These are phyloP conservation scores for Kalmusia sp. DNA, from an alignment of 2,329 filamentous ascomycete genomes.

Conservation along the genomic window DNA sequence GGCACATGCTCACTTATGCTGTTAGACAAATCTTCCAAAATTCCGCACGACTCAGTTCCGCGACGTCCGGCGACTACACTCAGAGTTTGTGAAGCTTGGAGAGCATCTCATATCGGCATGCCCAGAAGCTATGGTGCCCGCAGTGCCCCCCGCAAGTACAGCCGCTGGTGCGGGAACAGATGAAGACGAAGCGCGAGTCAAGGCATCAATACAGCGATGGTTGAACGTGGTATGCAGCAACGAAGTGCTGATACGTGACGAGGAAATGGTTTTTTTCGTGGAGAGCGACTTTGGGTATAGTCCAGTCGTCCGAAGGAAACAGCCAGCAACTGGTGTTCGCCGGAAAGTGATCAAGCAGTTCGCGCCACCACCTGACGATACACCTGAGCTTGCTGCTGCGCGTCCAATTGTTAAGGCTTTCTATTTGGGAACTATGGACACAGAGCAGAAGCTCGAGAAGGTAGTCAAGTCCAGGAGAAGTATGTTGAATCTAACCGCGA, in stretches of 20 bases:
- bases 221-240: constrained; percentile 92
- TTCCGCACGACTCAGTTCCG: constrained; percentile 98
- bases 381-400: constrained; percentile 88
- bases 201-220: constrained; percentile 91
- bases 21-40: constrained; percentile 94
- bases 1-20: constrained; percentile 1
- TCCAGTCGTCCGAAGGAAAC: constrained; percentile 92
- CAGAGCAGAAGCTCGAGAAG: constrained; percentile 95
- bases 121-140: constrained; percentile 91
- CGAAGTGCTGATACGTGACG: constrained; percentile 90
- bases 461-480: constrained; percentile 91
- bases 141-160: constrained; percentile 92
- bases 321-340: constrained; percentile 93
- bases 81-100: constrained; percentile 94
- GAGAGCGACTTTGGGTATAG: constrained; percentile 99
- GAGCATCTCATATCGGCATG: constrained; percentile 98
- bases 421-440: constrained; percentile 93
- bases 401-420: constrained; percentile 93
- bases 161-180: constrained; percentile 95
- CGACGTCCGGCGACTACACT: constrained; percentile 93
- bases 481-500: constrained; percentile 49
- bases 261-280: constrained; percentile 98
- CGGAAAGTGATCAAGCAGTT: constrained; percentile 98
- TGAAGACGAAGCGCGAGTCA: constrained; percentile 90
- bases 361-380: constrained; percentile 95